phyloP scores from a whole-genome alignment of 768 basidiomycete species.

The Lactarius pseudohatsudake region DNA sequence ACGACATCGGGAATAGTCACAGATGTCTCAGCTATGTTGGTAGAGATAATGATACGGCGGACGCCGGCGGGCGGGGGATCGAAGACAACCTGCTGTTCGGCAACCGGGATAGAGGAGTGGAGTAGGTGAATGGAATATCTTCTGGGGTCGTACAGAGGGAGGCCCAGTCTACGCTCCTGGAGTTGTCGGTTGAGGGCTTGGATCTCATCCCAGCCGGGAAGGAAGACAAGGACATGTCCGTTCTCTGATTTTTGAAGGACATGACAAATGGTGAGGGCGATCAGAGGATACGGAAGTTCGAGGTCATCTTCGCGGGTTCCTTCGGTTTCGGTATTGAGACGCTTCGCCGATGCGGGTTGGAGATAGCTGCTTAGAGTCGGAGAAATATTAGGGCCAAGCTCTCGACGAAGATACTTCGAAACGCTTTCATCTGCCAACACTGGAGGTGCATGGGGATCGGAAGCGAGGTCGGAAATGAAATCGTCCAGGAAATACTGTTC shows the following conservation, averaged over 20 bases:
- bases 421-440: slow-evolving; percentile 72
- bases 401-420: slow-evolving; percentile 66
- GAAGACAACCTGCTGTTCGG: slow-evolving; percentile 88
- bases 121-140: slow-evolving; percentile 75
- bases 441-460: slow-evolving; percentile 49
- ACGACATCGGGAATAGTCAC: slow-evolving; percentile 95
- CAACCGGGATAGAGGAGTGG: slow-evolving; percentile 86
- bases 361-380: slow-evolving; percentile 24
- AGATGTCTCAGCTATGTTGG: slow-evolving; percentile 95
- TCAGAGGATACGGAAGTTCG: slow-evolving; percentile 77
- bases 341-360: slow-evolving; percentile 21
- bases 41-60: slow-evolving; percentile 86
- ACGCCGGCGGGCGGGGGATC: slow-evolving; percentile 74
- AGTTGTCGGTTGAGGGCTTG: slow-evolving; percentile 64
- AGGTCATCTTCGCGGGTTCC: slow-evolving; percentile 53
- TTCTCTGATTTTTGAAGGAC: slow-evolving; percentile 71
- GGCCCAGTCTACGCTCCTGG: slow-evolving; percentile 47
- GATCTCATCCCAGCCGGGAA: slow-evolving; percentile 95
- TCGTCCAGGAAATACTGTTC: slow-evolving; percentile 79
- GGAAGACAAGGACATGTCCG: slow-evolving; percentile 87
- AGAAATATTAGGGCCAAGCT: slow-evolving; percentile 47
- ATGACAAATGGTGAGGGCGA: slow-evolving; percentile 79
- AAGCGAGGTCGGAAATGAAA: slow-evolving; percentile 53
- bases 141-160: slow-evolving; percentile 58
- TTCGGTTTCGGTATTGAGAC: slow-evolving; percentile 21